Evolutionary conservation across 768 basidiomycete genomes (phyloP), one percentile per base, ranked within the genome.

Genomic region (Crassisporium funariophilum): DNA sequence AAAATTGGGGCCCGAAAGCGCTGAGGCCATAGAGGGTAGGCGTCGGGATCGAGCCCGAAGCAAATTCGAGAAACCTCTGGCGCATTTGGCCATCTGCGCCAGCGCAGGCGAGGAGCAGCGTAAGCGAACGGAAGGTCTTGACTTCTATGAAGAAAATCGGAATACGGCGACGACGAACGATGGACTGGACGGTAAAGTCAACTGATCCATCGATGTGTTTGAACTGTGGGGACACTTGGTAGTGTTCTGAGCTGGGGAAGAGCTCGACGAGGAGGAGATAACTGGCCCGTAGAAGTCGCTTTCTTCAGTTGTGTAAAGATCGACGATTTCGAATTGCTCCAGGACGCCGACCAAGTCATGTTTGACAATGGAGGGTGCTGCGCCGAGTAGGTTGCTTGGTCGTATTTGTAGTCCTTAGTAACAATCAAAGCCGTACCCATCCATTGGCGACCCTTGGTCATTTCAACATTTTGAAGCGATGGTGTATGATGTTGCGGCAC

Each of bases 61-160:
- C 27, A 37, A 53, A 53, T 40, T 41, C 17, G 24, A 40, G 41
- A 27, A 53, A 52, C 4, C 47, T 49, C 22, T 44, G 44, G 17
- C 52, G 54, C 46, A 52, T 56, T 44, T 59, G 50, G 29, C 49
- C 55, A 46, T 59, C 55, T 27, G 57, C 55, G 15, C 31, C 39
- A 33, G 20, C 47, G 23, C 55, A 50, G 10, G 46, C 40, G 24
- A 52, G 47, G 10, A 52, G 35, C 23, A 20, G 23, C 8, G 5
- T 37, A 39, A 52, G 52, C 16, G 41, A 41, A 29, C 41, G 31
- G 34, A 37, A 43, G 23, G 55, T 43, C 49, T 54, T 56, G 40
- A 56, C 37, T 33, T 52, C 52, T 0, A 59, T n/a, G 46, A 56
- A 56, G 42, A 56, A 49, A 29, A 56, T 35, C 8, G 55, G 57